Evolutionary conservation across 805 yeast species (phyloP), one percentile per base, ranked within the genome.

Genomic region (Schizosaccharomyces osmophilus): DNA sequence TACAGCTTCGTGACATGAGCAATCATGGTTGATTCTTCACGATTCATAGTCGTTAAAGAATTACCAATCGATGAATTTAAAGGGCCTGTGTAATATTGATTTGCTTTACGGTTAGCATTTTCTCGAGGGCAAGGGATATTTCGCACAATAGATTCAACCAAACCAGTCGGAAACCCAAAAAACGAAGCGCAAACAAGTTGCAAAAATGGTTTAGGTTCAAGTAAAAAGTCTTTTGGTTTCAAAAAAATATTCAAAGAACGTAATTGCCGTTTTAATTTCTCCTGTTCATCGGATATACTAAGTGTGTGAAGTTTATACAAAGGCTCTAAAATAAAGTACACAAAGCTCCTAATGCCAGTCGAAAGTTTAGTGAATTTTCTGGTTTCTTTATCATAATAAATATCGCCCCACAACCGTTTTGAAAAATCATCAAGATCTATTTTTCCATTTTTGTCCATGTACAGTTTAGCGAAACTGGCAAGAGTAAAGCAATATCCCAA

Each of bases 331-430:
- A 93, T 76, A 66, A 87, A 84, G 57, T 76, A 73, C 5, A 78
- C 77, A 69, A 90, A 85, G 1, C 87, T 69, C 51, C 72, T 63
- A 63, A 63, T 68, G 15, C 64, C 59, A 0, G 70, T 68, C 71
- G 72, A 59, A 64, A 66, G 43, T 0, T 69, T 69, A 0, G 76
- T 67, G 65, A 87, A 83, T 61, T 72, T 76, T 9, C 79, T 75
- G 0, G 72, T 65, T 0, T 64, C 62, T 1, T 72, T 66, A 60
- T 79, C 70, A 67, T 73, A 86, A 65, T 76, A 82, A 5, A 80
- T 68, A 64, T 84, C 82, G 0, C 95, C 96, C 96, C 97, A 89
- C 24, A 88, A 72, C 62, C 81, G 74, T 55, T 69, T 67, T 0
- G 79, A 72, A 68, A 88, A 79, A 1, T 72, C 71, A 2, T 68